Percentiles rank a stretch among this genome's conserved stretches.
Conservation (phyloP, 2,329 filamentous ascomycete species). For the Calonectria honghensis region DNA sequence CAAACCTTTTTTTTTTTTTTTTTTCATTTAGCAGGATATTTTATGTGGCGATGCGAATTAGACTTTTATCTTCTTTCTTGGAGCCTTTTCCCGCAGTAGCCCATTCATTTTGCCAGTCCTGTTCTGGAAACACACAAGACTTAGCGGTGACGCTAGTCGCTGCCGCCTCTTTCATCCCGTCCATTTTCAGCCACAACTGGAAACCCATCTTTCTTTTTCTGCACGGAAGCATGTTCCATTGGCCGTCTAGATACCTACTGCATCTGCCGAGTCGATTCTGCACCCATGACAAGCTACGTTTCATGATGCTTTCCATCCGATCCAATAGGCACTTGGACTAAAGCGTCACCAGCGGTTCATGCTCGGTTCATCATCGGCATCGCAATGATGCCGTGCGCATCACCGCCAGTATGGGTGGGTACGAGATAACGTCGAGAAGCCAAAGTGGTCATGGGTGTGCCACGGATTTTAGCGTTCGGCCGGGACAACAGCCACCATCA, state of each 20-base stretch:
- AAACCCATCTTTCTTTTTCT: neutral
- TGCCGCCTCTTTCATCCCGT: neutral
- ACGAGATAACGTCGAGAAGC: neutral
- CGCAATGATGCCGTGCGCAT: neutral
- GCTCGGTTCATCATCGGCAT: neutral
- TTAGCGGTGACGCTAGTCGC: constrained; percentile 1
- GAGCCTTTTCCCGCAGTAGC: neutral
- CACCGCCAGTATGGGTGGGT: neutral
- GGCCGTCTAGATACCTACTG: neutral
- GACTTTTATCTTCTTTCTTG: neutral
- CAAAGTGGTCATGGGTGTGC: neutral
- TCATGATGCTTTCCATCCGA: neutral
- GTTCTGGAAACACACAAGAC: neutral
- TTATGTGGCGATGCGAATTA: neutral
- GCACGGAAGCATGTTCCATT: neutral
- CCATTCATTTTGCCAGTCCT: neutral
- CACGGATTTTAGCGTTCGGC: neutral
- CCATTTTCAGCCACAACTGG: neutral
- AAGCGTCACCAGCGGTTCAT: neutral
- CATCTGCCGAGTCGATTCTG: neutral
- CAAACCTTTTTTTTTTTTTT: neutral
- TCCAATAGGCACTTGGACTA: neutral
- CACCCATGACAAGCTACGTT: neutral
- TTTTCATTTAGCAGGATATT: neutral
- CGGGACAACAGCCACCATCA: neutral